Evolutionary conservation across 495 filamentous ascomycete genomes (phyloP).

Genomic region (Talaromyces proteolyticus): DNA sequence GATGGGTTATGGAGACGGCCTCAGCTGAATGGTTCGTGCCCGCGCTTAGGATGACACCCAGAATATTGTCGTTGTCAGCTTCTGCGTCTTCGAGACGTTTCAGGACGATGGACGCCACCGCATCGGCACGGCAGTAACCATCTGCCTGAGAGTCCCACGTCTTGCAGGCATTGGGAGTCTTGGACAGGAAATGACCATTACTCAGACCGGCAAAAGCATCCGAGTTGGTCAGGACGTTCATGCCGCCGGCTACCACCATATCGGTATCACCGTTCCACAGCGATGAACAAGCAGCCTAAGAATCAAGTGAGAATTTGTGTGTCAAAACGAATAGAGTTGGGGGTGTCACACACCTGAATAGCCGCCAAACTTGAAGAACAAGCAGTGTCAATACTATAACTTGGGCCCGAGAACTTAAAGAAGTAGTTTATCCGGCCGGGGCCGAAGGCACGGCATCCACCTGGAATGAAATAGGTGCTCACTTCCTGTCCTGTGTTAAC

Average conservation of each 20-base stretch:
- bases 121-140: conserved; percentile 61
- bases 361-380: conserved; percentile 51
- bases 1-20: conserved; percentile 39
- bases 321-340: background rate
- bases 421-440: conserved; percentile 51
- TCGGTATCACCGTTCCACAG: conserved; percentile 63
- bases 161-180: conserved; percentile 54
- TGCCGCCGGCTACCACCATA: conserved; percentile 66
- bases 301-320: no score
- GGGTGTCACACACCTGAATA: background rate
- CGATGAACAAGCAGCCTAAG: conserved; percentile 54
- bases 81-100: conserved; percentile 42
- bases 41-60: conserved; percentile 29
- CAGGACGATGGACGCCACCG: conserved; percentile 33
- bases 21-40: conserved; percentile 39
- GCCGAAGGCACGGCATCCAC: conserved; percentile 22
- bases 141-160: conserved; percentile 63
- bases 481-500: conserved; percentile 19
- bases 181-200: conserved; percentile 62
- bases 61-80: conserved; percentile 40
- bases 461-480: conserved; percentile 19
- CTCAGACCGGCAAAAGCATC: conserved; percentile 65
- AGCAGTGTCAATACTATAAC: conserved; percentile 69
- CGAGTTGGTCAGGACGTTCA: conserved; percentile 61
- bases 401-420: conserved; percentile 69